Conservation (phyloP, 2,329 filamentous ascomycete species). For the Fusarium subglutinans region DNA sequence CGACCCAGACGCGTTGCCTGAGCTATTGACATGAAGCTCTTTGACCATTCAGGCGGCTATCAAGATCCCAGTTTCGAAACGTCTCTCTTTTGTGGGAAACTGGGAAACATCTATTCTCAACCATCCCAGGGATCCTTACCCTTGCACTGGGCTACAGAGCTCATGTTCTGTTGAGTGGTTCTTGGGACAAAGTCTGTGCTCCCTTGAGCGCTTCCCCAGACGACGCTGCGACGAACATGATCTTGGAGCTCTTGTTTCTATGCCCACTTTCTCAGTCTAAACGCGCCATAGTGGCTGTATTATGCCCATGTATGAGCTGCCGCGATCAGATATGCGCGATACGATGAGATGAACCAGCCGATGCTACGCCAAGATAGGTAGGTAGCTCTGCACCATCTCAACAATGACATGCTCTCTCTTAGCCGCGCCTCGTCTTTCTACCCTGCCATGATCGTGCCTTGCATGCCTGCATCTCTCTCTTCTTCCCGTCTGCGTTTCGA, state of each 20-base stretch:
- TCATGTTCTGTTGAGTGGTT: conserved; percentile 7
- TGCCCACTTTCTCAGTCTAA: background rate
- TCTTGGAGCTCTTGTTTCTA: background rate
- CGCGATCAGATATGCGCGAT: conserved; percentile 29
- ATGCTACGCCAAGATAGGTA: conserved; percentile 5
- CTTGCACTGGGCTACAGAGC: background rate
- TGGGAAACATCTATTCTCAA: background rate
- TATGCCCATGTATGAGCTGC: conserved; percentile 8
- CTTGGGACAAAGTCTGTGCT: conserved; percentile 1
- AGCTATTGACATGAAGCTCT: conserved; percentile 1
- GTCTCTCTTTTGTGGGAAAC: background rate
- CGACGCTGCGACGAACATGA: conserved; percentile 11
- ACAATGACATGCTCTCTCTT: conserved; percentile 10
- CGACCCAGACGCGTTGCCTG: background rate
- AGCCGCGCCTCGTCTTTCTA: conserved; percentile 31
- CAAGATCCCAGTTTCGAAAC: conserved; percentile 32
- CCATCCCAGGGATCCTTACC: conserved; percentile 1
- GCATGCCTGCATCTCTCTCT: conserved; percentile 7
- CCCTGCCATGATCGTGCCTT: conserved; percentile 21
- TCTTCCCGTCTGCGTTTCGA: conserved; percentile 13
- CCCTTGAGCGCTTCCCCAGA: conserved; percentile 34
- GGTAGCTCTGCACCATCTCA: conserved; percentile 2
- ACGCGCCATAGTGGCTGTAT: conserved; percentile 18
- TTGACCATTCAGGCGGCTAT: conserved; percentile 37
- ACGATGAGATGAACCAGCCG: conserved; percentile 26